Evolutionary conservation across 352 stramenopile genomes (phyloP).

Genomic region (Lagenidium giganteum): DNA sequence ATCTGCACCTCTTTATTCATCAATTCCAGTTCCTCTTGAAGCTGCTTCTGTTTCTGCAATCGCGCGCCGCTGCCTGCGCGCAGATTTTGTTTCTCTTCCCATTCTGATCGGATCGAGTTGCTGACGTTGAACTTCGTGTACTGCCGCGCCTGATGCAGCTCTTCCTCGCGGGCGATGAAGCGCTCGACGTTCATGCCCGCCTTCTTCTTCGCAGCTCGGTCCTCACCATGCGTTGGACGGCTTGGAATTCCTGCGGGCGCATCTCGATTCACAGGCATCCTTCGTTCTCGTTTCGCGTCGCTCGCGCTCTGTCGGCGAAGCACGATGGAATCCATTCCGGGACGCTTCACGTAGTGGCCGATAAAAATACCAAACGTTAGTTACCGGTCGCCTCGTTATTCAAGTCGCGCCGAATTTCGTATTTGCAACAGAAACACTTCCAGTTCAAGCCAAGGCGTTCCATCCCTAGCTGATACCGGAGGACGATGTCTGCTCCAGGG

Average conservation of each 20-base stretch:
- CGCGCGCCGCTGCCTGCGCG: slow-evolving; percentile 43
- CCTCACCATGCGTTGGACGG: too few relatives aligned
- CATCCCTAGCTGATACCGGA: too few relatives aligned
- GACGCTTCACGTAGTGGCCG: too few relatives aligned
- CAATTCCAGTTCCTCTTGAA: slow-evolving; percentile 70
- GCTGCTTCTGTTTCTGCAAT: slow-evolving; percentile 47
- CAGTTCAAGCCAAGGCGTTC: too few relatives aligned
- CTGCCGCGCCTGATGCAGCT: slow-evolving; percentile 53
- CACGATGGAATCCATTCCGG: too few relatives aligned
- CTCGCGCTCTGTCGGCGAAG: too few relatives aligned
- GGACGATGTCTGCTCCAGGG: too few relatives aligned
- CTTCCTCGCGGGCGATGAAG: slow-evolving; percentile 73
- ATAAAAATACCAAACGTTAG: too few relatives aligned
- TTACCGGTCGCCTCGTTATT: too few relatives aligned
- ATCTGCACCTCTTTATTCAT: slow-evolving; percentile 68
- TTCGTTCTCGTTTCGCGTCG: too few relatives aligned
- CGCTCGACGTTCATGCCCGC: slow-evolving; percentile 60
- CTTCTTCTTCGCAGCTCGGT: slow-evolving; percentile 24
- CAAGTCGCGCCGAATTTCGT: too few relatives aligned
- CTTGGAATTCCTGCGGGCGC: slow-evolving; percentile 44
- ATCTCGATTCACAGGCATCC: slow-evolving; percentile 48
- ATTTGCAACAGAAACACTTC: too few relatives aligned
- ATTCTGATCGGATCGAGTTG: slow-evolving; percentile 46
- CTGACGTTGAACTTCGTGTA: slow-evolving; percentile 49
- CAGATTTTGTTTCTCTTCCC: slow-evolving; percentile 76